Base-by-base conservation (phyloP, 495 filamentous ascomycete species). In the Hyaloscypha bicolor region DNA sequence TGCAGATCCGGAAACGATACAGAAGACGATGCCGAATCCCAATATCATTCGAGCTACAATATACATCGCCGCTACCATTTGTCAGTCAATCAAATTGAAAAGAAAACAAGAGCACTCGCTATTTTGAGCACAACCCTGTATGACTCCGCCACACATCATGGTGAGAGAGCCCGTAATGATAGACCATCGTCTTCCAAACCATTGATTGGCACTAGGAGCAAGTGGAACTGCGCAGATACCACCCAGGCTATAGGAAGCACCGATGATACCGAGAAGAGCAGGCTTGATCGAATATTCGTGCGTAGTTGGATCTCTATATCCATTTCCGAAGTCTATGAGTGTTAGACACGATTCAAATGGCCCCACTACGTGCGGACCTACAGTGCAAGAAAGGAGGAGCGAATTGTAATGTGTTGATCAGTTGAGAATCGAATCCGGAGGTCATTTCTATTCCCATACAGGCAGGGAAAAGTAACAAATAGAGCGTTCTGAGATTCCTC, bases 381-480 rank as follows among this genome's bases (percentile, higher is more conserved):
- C 65, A 68, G 22, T 62, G 29, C 11, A 31, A 30, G 29, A 42
- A 68, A 14, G 35, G 9, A 19, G 48, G n/a, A 29, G 39, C n/a
- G n/a, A 63, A 39, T 37, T 68, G 65, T 14, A 63, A 16, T 11
- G 52, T 52, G 19, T 59, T 59, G 35, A 68, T 57, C n/a, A 91
- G 86, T 68, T 88, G 86, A 9, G 85, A 87, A 74, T 91, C 88
- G 72, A 91, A 91, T 1, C 89, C 88, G 30, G 87, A 89, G 1
- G 88, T 91, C 78, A 89, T 86, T 76, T 61, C 59, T 56, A 89
- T 86, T 12, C 89, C 88, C 76, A 91, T 88, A 69, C 84, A 82
- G 11, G 86, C 84, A n/a, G 87, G 86, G 69, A 89, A 85, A 64
- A 92, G 76, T 68, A 88, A 65, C 9, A 88, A 73, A 74, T 91